phyloP scores from a whole-genome alignment of 129 eudicot species.

The Lonicera japonica region DNA sequence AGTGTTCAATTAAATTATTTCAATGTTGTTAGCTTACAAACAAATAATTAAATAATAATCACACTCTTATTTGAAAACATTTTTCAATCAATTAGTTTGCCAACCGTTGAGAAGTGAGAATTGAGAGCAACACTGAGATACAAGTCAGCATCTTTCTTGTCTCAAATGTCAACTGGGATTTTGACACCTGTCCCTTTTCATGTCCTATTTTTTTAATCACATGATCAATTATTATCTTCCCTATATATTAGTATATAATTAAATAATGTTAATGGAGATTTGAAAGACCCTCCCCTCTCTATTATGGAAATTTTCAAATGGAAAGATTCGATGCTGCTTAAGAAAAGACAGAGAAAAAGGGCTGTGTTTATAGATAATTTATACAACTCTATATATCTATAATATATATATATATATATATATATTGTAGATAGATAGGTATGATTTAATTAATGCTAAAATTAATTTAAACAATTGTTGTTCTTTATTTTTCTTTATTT shows the following conservation, averaged over 20 bases:
- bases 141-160: not conserved
- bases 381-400: conserved; percentile 1
- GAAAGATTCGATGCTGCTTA: conserved; percentile 19
- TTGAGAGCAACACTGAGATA: not conserved
- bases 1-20: too few relatives aligned
- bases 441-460: not conserved
- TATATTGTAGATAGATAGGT: not conserved
- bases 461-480: not conserved
- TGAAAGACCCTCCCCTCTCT: not conserved
- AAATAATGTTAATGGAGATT: not conserved
- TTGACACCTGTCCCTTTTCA: not conserved
- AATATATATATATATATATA: too few relatives aligned
- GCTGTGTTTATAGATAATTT: conserved; percentile 3
- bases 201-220: not conserved
- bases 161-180: not conserved
- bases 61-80: too few relatives aligned
- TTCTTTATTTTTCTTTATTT: too few relatives aligned
- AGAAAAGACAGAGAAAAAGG: conserved; percentile 15
- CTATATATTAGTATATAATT: not conserved
- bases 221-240: not conserved
- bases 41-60: too few relatives aligned
- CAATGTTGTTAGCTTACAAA: too few relatives aligned
- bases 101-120: conserved; percentile 28
- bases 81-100: conserved; percentile 12
- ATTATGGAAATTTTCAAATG: conserved; percentile 1